Base-by-base conservation (phyloP, 805 yeast species). In the Myxozyma vanderwaltii region DNA sequence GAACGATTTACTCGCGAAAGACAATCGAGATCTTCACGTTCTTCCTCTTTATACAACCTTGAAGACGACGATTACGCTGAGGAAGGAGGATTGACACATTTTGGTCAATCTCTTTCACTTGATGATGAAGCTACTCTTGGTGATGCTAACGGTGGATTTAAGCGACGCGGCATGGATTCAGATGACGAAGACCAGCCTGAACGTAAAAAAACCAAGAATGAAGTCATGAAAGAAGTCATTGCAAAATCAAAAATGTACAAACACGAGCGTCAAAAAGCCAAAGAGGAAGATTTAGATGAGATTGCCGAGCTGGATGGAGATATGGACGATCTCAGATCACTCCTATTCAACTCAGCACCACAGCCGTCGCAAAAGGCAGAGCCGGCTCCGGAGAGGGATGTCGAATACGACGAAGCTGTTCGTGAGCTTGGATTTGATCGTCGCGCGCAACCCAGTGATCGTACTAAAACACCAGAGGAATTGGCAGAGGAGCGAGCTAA, bases 1-100 rank as follows among this genome's bases (percentile, higher is more conserved):
- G 96, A 88, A 70, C 85, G 99, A 76, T 94, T 90, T 77, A 89
- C 97, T 3, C 83, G 86, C 57, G 98, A 92, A 76, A 81, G 88
- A 71, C 95, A 90, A 72, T 69, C 80, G 17, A 53, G 63, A 21
- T 60, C 64, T 2, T 39, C 58, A n/a, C 50, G 63, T 35, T 47
- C 55, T 66, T 76, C 79, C 43, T 82, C 84, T 31, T 69, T 88
- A 63, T 92, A 83, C 68, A 86, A 88, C 69, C 81, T 91, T 52
- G 92, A 89, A 29, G 83, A 81, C 23, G 83, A 77, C 31, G 83
- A 77, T 27, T 76, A 71, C 15, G 44, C 29, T 24, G 26, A 19
- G 17, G 74, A 68, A 8, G 69, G 64, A 57, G 77, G 78, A 0
- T 80, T 92, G 58, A 91, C 97, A 0, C 97, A 91, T 74, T 82